Percentiles rank a stretch among this genome's conserved stretches.
Evolutionary conservation across 2,329 filamentous ascomycete species (phyloP).

Genomic region (Trichoderma atroviride): DNA sequence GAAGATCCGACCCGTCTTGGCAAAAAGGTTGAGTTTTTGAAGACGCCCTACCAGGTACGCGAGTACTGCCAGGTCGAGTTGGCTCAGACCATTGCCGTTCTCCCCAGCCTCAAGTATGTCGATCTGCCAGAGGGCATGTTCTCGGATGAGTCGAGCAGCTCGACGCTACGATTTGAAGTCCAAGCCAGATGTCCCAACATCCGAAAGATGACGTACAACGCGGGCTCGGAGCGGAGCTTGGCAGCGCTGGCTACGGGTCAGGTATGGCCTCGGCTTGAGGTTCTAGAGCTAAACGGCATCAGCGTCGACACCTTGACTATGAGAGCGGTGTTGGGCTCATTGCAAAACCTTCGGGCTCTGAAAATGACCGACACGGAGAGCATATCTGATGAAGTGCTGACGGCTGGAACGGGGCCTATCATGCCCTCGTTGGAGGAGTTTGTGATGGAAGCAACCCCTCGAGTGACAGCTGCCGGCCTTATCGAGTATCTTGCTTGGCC

Average conservation of each 20-base stretch:
- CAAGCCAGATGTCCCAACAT: conserved; percentile 82
- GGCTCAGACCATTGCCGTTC: conserved; percentile 80
- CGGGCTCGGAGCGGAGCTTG: conserved; percentile 77
- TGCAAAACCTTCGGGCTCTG: conserved; percentile 71
- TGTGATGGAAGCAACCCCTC: conserved; percentile 69
- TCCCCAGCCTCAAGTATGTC: conserved; percentile 84
- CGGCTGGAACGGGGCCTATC: conserved; percentile 64
- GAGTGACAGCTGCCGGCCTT: conserved; percentile 72
- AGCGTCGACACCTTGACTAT: conserved; percentile 71
- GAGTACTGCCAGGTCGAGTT: conserved; percentile 84
- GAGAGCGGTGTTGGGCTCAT: conserved; percentile 68
- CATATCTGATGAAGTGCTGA: conserved; percentile 78
- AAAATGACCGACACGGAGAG: conserved; percentile 71
- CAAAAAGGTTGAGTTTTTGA: conserved; percentile 73
- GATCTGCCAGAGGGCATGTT: conserved; percentile 90
- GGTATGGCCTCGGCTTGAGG: conserved; percentile 71
- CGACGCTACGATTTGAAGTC: conserved; percentile 78
- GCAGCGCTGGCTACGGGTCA: conserved; percentile 66
- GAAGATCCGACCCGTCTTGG: conserved; percentile 72
- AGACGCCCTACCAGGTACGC: conserved; percentile 92
- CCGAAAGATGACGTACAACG: conserved; percentile 83
- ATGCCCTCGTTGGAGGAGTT: conserved; percentile 77
- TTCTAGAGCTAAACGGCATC: conserved; percentile 69
- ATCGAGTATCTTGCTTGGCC: conserved; percentile 65
- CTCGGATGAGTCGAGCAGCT: conserved; percentile 74